Evolutionary conservation across 176 grass and related monocot genomes (phyloP), one percentile per base, ranked within the genome.

Genomic region (Bonia amplexicaulis): DNA sequence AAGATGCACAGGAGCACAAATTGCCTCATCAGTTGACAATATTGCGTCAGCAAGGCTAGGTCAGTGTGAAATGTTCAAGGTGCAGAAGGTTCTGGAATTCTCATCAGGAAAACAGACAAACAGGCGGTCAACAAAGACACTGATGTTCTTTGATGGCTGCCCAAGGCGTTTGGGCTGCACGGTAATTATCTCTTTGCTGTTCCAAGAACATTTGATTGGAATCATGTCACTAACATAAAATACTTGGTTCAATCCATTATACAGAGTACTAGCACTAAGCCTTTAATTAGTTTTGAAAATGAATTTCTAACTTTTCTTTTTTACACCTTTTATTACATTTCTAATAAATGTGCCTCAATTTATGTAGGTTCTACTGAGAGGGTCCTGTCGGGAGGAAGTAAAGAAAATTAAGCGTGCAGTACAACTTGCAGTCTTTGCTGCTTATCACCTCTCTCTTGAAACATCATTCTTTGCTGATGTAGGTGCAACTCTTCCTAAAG

Each of bases 91-190:
- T 88, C 77, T 69, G 46, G 80, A 92, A 61, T 89, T 86, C 29
- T 71, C 86, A 71, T 79, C 91, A 46, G 78, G 44, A 83, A 87
- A 85, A 41, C 31, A 87, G 78, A 74, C 75, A 64, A 72, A 65
- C 55, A 89, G 86, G 67, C 87, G 87, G 70, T 85, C 69, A 33
- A 60, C 27, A 33, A 98, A 94, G 82, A 98, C 93, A 29, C 80
- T 98, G 81, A 98, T 98, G 96, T 98, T 96, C 81, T 96, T 98
- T 82, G 96, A 98, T 86, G 96, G 93, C 52, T 98, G 96, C 29
- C 93, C 96, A 59, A 88, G 82, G 72, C 93, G 83, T 58, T 82
- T 96, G 82, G 96, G 96, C 62, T 98, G 96, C 88, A 96, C 96
- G 86, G 96, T 98, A 94, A 92, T 80, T 48, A 63, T 63, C 44